These are phyloP conservation scores for Amanita rubescens DNA, from an alignment of 768 basidiomycete genomes.

Conservation along the genomic window DNA sequence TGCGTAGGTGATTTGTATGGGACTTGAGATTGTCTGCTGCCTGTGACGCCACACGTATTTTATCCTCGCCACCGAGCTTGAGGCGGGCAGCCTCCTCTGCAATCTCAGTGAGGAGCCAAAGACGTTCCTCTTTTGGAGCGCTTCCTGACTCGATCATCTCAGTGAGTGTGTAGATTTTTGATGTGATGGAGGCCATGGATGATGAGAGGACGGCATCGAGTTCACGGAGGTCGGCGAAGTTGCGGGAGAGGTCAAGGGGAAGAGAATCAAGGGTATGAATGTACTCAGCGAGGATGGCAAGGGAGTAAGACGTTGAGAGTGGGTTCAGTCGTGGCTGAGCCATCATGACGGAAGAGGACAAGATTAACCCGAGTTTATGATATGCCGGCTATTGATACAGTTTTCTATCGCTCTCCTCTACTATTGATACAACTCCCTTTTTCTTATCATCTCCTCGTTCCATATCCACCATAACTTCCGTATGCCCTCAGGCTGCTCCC, in stretches of 20 bases:
- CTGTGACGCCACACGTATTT: slow-evolving; percentile 89
- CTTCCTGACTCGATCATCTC: slow-evolving; percentile 63
- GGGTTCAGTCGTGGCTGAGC: slow-evolving; percentile 18
- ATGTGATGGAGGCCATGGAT: slow-evolving; percentile 74
- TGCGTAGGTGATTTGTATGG: slow-evolving; percentile 53
- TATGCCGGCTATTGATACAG: neutral
- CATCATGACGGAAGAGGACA: neutral
- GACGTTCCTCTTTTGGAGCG: slow-evolving; percentile 60
- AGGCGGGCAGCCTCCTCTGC: slow-evolving; percentile 89
- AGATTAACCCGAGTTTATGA: neutral
- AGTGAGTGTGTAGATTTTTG: slow-evolving; percentile 71
- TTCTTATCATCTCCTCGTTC: neutral
- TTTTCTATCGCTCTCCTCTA: neutral
- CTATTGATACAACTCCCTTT: neutral
- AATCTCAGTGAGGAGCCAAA: slow-evolving; percentile 85
- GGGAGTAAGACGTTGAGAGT: slow-evolving; percentile 45
- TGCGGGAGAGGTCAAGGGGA: slow-evolving; percentile 89
- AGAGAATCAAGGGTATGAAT: slow-evolving; percentile 90
- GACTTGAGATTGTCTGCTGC: slow-evolving; percentile 82
- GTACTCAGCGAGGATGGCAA: slow-evolving; percentile 73
- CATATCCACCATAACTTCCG: neutral
- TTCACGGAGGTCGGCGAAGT: slow-evolving; percentile 93
- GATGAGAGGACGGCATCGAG: slow-evolving; percentile 96
- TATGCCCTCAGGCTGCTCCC: neutral
- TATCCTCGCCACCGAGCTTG: slow-evolving; percentile 95